A percentile compares a stretch with the other conserved stretches of the same genome.
Evolutionary conservation across 768 basidiomycete species (phyloP).

Genomic region (Podaxis sp.): DNA sequence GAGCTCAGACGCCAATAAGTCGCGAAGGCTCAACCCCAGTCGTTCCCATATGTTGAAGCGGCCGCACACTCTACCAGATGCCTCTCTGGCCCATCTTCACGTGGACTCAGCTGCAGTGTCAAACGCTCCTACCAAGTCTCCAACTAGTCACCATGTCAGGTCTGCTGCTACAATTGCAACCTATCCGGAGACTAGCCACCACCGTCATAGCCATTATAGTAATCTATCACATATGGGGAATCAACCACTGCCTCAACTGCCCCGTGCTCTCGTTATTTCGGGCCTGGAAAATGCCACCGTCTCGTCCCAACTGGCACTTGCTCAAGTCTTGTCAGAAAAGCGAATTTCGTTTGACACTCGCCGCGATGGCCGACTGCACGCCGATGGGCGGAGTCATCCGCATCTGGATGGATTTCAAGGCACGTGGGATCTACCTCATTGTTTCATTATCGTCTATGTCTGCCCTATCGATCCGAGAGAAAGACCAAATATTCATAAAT

Average conservation of each 20-base stretch:
- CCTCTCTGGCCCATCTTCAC: background rate
- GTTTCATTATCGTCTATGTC: slow-evolving; percentile 71
- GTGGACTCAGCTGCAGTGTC: background rate
- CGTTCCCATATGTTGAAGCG: slow-evolving; percentile 9
- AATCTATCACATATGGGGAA: slow-evolving; percentile 28
- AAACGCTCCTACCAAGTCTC: background rate
- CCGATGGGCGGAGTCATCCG: slow-evolving; percentile 20
- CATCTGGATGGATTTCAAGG: slow-evolving; percentile 29
- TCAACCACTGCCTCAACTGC: slow-evolving; percentile 35
- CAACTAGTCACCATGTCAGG: slow-evolving; percentile 1
- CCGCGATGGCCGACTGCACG: slow-evolving; percentile 16
- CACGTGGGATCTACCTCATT: slow-evolving; percentile 56
- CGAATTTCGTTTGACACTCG: slow-evolving; percentile 41
- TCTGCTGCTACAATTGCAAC: background rate
- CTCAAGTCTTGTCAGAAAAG: slow-evolving; percentile 46
- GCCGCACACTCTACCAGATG: slow-evolving; percentile 5
- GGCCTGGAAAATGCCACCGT: slow-evolving; percentile 61
- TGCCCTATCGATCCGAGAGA: slow-evolving; percentile 62
- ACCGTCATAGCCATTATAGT: slow-evolving; percentile 11
- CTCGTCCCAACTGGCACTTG: slow-evolving; percentile 54
- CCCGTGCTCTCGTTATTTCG: slow-evolving; percentile 62
- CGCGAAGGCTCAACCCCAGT: slow-evolving; percentile 7
- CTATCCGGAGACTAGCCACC: slow-evolving; percentile 8
- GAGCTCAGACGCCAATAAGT: slow-evolving; percentile 14
- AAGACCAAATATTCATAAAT: slow-evolving; percentile 60